Conservation (phyloP, 2,329 filamentous ascomycete genomes). For the Calonectria ilicicola region DNA sequence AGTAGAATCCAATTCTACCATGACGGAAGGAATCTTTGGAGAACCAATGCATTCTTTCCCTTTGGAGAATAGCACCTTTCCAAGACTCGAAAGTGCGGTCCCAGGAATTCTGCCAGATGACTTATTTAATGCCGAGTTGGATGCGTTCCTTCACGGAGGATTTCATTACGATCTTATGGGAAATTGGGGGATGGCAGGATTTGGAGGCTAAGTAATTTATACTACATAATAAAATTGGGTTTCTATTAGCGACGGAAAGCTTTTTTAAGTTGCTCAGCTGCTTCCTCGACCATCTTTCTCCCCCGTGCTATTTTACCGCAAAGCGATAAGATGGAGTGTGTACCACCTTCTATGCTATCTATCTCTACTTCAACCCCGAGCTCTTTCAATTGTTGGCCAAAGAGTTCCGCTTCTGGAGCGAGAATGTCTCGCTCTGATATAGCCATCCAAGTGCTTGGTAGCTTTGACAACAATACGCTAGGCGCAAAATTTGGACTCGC, state of each 20-base stretch:
- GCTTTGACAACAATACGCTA: constrained; percentile 22
- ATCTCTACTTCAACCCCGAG: constrained; percentile 10
- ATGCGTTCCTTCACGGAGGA: constrained; percentile 29
- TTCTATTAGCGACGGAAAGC: background rate
- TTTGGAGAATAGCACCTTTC: background rate
- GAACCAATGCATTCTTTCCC: constrained; percentile 20
- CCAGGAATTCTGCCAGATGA: constrained; percentile 7
- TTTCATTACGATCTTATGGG: constrained; percentile 29
- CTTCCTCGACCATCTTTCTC: constrained; percentile 11
- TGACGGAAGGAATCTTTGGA: constrained; percentile 19
- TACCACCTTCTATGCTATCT: constrained; percentile 4
- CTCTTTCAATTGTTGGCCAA: constrained; percentile 32
- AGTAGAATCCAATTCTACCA: background rate
- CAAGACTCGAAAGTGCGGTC: constrained; percentile 2
- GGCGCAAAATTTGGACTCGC: constrained; percentile 41
- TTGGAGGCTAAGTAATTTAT: background rate
- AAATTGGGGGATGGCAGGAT: constrained; percentile 14
- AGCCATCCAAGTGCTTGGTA: constrained; percentile 42
- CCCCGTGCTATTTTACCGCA: constrained; percentile 10
- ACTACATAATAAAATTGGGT: background rate
- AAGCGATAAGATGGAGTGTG: constrained; percentile 22
- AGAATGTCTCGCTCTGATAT: constrained; percentile 44
- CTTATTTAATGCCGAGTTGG: constrained; percentile 26
- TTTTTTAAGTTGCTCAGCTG: constrained; percentile 6
- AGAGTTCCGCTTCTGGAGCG: constrained; percentile 40